Conservation (phyloP, 208 protist genomes). For the Phytomonas sp. region DNA sequence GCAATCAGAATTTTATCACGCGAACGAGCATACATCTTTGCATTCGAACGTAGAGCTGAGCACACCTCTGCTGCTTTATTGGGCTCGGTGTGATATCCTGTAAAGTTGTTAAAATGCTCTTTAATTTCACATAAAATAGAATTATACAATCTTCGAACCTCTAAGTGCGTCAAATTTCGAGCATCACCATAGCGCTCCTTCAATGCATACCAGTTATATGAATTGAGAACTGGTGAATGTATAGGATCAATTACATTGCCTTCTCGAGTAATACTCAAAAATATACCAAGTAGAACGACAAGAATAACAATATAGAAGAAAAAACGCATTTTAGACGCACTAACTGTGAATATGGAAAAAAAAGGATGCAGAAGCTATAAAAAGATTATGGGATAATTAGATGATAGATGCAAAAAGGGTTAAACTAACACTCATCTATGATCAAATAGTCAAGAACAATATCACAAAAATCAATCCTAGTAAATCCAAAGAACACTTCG, state of each 20-base stretch:
- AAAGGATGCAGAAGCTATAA: not conserved
- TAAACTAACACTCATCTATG: not conserved
- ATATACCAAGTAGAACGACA: constrained; percentile 4
- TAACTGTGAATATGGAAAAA: not conserved
- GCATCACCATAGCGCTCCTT: constrained; percentile 22
- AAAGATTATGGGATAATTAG: not conserved
- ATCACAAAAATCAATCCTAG: not conserved
- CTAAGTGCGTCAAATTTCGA: constrained; percentile 32
- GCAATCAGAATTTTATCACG: constrained; percentile 32
- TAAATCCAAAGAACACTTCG: too few species aligned
- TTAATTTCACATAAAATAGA: constrained; percentile 26
- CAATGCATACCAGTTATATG: constrained; percentile 13
- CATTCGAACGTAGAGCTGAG: constrained; percentile 28
- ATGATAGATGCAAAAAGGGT: not conserved
- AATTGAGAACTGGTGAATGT: constrained; percentile 9
- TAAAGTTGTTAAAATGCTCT: constrained; percentile 13
- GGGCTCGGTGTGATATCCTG: not conserved
- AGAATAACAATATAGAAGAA: constrained; percentile 7
- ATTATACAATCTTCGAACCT: constrained; percentile 33
- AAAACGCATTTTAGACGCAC: not conserved
- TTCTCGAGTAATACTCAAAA: not conserved
- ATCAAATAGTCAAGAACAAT: not conserved
- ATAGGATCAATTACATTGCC: constrained; percentile 15
- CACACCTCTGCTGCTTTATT: constrained; percentile 25
- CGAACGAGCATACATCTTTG: constrained; percentile 42